phyloP scores from a whole-genome alignment of 495 filamentous ascomycete species.

The Aspergillus saccharolyticus region DNA sequence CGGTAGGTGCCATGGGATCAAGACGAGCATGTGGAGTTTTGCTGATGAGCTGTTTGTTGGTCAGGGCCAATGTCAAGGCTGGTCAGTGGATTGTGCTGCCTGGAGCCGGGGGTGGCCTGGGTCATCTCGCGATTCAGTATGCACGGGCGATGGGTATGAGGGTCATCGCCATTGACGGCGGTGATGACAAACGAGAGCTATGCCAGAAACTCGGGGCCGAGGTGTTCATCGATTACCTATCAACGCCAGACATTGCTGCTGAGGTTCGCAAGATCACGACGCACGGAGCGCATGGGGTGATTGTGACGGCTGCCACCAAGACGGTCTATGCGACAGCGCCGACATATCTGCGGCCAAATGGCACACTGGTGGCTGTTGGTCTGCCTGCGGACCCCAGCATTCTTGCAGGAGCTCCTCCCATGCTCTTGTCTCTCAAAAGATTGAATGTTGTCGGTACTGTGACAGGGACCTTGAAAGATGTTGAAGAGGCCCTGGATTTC shows the following conservation, averaged over 20 bases:
- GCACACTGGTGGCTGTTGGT: slow-evolving; percentile 10
- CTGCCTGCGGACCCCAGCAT: slow-evolving; percentile 7
- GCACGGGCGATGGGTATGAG: slow-evolving; percentile 52
- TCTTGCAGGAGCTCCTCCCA: slow-evolving; percentile 8
- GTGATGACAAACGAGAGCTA: slow-evolving; percentile 35
- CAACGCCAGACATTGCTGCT: slow-evolving; percentile 29
- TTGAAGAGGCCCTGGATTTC: slow-evolving; percentile 11
- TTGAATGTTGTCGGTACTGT: slow-evolving; percentile 9
- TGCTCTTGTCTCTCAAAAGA: slow-evolving; percentile 7
- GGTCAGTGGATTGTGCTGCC: slow-evolving; percentile 58
- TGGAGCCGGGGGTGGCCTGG: slow-evolving; percentile 55
- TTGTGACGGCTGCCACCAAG: slow-evolving; percentile 38
- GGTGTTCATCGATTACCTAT: slow-evolving; percentile 46
- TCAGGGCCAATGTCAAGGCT: slow-evolving; percentile 1
- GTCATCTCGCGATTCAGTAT: slow-evolving; percentile 58
- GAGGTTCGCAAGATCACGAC: slow-evolving; percentile 39
- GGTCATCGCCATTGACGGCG: slow-evolving; percentile 48
- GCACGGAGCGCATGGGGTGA: slow-evolving; percentile 46
- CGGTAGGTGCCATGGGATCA: background rate
- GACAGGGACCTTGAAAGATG: slow-evolving; percentile 5
- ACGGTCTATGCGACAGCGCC: slow-evolving; percentile 5
- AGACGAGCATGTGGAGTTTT: no score
- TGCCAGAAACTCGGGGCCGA: slow-evolving; percentile 46
- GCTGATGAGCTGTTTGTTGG: background rate
- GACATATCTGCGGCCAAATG: slow-evolving; percentile 8